Evolutionary conservation across 768 basidiomycete species (phyloP).

Genomic region (Boletellus ananiceps): DNA sequence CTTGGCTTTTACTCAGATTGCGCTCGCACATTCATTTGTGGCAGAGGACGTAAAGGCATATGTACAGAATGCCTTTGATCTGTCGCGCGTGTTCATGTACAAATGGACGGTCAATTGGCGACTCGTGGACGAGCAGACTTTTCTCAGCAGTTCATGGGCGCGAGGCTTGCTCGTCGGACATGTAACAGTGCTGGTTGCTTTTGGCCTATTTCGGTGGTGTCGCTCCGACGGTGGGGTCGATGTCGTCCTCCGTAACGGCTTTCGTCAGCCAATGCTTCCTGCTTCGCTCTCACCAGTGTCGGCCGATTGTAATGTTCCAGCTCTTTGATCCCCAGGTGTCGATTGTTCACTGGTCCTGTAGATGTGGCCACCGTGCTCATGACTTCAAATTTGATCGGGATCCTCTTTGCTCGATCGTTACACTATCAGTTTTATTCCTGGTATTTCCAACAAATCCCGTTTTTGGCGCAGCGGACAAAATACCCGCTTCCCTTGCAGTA

Average conservation of each 20-base stretch:
- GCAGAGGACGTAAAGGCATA: conserved; percentile 58
- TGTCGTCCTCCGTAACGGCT: conserved; percentile 49
- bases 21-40: conserved; percentile 72
- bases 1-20: conserved; percentile 41
- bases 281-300: conserved; percentile 45
- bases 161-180: conserved; percentile 64
- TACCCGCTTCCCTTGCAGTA: conserved; percentile 63
- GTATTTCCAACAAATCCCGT: conserved; percentile 90
- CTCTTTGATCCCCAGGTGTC: neutral
- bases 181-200: conserved; percentile 49
- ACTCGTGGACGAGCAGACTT: conserved; percentile 71
- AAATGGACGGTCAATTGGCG: conserved; percentile 99
- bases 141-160: conserved; percentile 63
- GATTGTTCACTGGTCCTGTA: conserved; percentile 31
- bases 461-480: conserved; percentile 70
- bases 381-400: conserved; percentile 89
- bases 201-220: conserved; percentile 78
- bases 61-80: conserved; percentile 73
- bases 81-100: conserved; percentile 85
- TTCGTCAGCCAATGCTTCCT: conserved; percentile 47
- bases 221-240: conserved; percentile 62
- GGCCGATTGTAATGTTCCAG: conserved; percentile 54
- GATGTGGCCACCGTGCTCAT: conserved; percentile 79
- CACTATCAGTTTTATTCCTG: conserved; percentile 99
- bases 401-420: conserved; percentile 86